Evolutionary conservation across 495 filamentous ascomycete genomes (phyloP), one percentile per base, ranked within the genome.

Genomic region (Penicillium argentinense): DNA sequence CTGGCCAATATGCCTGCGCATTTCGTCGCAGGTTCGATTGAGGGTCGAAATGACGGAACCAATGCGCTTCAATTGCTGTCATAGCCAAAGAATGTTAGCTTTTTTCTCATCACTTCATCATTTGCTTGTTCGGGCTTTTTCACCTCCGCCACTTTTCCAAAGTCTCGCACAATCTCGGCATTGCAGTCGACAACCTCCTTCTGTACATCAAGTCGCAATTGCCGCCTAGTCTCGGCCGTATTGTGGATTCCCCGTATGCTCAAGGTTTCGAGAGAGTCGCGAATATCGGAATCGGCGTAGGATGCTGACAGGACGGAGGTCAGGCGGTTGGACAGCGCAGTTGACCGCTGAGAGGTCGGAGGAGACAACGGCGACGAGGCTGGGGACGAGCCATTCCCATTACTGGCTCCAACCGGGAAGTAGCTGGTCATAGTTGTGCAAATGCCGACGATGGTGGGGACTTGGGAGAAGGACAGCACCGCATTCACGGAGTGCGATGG

Each of bases 111-210:
- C 13, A 16, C 17, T 33, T 23, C 23, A 19, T 19, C 39, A 13
- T 17, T 11, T 24, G 45, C 30, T 13, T 18, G 14, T 30, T 26
- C 21, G 23, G 28, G 17, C 17, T 25, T 24, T 28, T 63, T 66
- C 63, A 95, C 89, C 82, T 95, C 88, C 32, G 91, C 89, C 29
- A 99, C 90, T 51, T 84, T 79, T 19, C 89, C 87, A 71, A 97
- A 97, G 59, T 96, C 92, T 42, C 78, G 72, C 39, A 99, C 83
- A 45, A 99, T 88, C 45, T 90, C 85, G 24, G 85, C 91, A 83
- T 97, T 97, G 68, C 89, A 88, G 47, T 92, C 82, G 34, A 97
- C 89, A 24, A 97, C 87, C 64, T 97, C 91, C 56, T 88, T 91
- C 65, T 97, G 91, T 2, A 95, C 77, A 66, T 96, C 87, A 1